Evolutionary conservation across 805 yeast genomes (phyloP).

Genomic region (Dipodascus geniculatus): DNA sequence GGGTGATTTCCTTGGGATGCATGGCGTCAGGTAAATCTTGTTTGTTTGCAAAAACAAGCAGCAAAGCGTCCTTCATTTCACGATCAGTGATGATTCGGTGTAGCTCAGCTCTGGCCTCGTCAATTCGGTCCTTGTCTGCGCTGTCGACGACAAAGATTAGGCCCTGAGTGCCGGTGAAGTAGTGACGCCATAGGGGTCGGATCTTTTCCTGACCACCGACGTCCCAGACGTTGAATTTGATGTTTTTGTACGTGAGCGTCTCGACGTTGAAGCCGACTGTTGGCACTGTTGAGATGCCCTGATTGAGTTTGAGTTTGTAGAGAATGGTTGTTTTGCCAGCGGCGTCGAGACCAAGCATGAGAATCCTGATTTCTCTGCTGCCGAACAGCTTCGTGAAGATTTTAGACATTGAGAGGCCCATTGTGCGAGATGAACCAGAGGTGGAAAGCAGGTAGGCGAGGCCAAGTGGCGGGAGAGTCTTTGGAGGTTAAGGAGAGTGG

Average conservation of each 20-base stretch:
- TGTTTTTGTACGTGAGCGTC: slow-evolving; percentile 69
- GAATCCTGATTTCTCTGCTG: slow-evolving; percentile 48
- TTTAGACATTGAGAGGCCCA: slow-evolving; percentile 22
- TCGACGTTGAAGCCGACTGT: slow-evolving; percentile 92
- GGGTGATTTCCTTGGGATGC: slow-evolving; percentile 72
- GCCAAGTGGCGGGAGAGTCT: background rate
- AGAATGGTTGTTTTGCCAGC: slow-evolving; percentile 89
- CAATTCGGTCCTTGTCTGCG: slow-evolving; percentile 57
- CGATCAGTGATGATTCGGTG: slow-evolving; percentile 70
- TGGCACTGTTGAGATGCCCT: slow-evolving; percentile 68
- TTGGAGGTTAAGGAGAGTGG: background rate
- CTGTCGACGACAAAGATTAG: slow-evolving; percentile 84
- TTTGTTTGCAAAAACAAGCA: slow-evolving; percentile 81
- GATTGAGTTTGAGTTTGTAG: slow-evolving; percentile 71
- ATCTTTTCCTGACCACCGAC: slow-evolving; percentile 94
- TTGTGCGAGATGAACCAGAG: slow-evolving; percentile 5
- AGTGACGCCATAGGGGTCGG: slow-evolving; percentile 91
- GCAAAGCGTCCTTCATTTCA: slow-evolving; percentile 67
- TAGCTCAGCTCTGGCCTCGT: slow-evolving; percentile 68
- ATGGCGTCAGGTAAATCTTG: slow-evolving; percentile 66
- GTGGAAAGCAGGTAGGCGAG: background rate
- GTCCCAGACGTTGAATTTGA: slow-evolving; percentile 84
- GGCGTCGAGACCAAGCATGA: slow-evolving; percentile 86
- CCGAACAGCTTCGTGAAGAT: slow-evolving; percentile 36
- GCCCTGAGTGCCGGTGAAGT: slow-evolving; percentile 87